A percentile compares a stretch with the other conserved stretches of the same genome.
phyloP scores from a whole-genome alignment of 352 stramenopile species.

The Globisporangium parvum region DNA sequence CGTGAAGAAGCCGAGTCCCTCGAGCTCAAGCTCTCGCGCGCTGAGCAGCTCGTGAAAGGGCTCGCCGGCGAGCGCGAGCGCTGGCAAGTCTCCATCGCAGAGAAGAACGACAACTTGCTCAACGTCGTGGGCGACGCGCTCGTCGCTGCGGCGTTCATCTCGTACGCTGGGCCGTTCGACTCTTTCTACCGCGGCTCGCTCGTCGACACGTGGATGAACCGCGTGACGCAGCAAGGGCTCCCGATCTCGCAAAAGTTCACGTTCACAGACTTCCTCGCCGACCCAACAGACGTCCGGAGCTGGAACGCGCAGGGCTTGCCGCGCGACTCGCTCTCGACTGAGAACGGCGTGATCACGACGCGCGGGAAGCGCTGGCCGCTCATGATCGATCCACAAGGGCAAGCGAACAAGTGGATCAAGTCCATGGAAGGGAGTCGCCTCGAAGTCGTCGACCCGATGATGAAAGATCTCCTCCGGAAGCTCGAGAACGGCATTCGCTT shows the following conservation, averaged over 20 bases:
- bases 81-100: slow-evolving; percentile 89
- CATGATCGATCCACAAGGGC: slow-evolving; percentile 95
- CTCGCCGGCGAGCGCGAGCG: slow-evolving; percentile 92
- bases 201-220: slow-evolving; percentile 87
- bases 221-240: slow-evolving; percentile 77
- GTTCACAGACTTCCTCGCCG: slow-evolving; percentile 90
- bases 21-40: slow-evolving; percentile 90
- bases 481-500: slow-evolving; percentile 94
- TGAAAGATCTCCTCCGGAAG: slow-evolving; percentile 92
- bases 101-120: slow-evolving; percentile 83
- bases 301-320: slow-evolving; percentile 95
- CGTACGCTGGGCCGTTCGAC: slow-evolving; percentile 94
- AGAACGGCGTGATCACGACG: slow-evolving; percentile 96
- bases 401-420: slow-evolving; percentile 97
- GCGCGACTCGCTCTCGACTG: slow-evolving; percentile 89
- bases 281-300: slow-evolving; percentile 90
- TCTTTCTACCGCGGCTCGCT: slow-evolving; percentile 85
- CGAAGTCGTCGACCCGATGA: slow-evolving; percentile 93
- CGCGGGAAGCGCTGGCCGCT: slow-evolving; percentile 92
- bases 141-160: slow-evolving; percentile 92
- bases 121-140: slow-evolving; percentile 92
- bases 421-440: slow-evolving; percentile 88
- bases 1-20: slow-evolving; percentile 90
- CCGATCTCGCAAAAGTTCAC: slow-evolving; percentile 86
- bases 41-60: slow-evolving; percentile 92